These are phyloP conservation scores for Ustilago lituana DNA, from an alignment of 1,284 basidiomycete species.

Conservation along the genomic window DNA sequence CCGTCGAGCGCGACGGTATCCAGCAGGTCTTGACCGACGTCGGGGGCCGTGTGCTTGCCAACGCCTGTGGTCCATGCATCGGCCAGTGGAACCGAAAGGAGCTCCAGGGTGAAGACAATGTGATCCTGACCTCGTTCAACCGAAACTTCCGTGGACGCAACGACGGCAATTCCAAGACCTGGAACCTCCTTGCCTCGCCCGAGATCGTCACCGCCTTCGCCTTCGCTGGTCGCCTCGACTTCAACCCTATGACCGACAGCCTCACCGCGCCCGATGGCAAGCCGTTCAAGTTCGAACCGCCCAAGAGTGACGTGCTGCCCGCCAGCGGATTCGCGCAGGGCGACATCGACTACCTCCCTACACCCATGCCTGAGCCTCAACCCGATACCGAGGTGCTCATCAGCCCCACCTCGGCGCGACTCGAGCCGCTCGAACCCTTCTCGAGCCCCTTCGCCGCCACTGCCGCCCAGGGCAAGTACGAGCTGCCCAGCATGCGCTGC, in stretches of 20 bases:
- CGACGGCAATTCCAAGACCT: conserved; percentile 92
- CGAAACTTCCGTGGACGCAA: conserved; percentile 97
- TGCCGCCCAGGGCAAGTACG: conserved; percentile 71
- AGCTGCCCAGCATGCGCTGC: conserved; percentile 77
- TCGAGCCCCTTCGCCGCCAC: conserved; percentile 75
- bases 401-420: conserved; percentile 69
- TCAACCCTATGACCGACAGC: conserved; percentile 90
- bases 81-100: conserved; percentile 98
- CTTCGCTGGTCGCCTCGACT: conserved; percentile 91
- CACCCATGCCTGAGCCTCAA: conserved; percentile 74
- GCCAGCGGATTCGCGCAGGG: conserved; percentile 83
- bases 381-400: conserved; percentile 83
- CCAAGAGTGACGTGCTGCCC: conserved; percentile 85
- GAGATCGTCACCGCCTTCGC: conserved; percentile 92
- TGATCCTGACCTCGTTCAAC: conserved; percentile 97
- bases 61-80: conserved; percentile 98
- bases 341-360: conserved; percentile 80
- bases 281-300: conserved; percentile 86
- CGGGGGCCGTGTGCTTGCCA: conserved; percentile 91
- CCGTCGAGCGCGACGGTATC: conserved; percentile 92
- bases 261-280: conserved; percentile 78
- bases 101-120: conserved; percentile 89
- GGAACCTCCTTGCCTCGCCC: conserved; percentile 98
- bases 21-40: conserved; percentile 83
- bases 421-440: conserved; percentile 91